These are phyloP conservation scores for Epichloe gansuensis DNA, from an alignment of 2,329 filamentous ascomycete species.

Conservation along the genomic window DNA sequence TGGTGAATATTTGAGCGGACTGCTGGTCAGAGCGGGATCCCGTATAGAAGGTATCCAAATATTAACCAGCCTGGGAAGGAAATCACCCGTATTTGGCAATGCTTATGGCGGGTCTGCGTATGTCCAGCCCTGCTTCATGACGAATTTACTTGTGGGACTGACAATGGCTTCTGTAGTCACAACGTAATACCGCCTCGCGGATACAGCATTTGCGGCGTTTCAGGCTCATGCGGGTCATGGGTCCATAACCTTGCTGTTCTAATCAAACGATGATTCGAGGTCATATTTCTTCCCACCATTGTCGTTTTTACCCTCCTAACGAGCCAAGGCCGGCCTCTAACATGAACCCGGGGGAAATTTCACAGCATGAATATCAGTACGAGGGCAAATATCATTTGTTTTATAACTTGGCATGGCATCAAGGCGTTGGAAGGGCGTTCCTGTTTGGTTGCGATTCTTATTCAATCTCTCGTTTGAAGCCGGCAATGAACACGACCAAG, in stretches of 20 bases:
- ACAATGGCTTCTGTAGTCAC: conserved; percentile 42
- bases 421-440: background rate
- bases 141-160: background rate
- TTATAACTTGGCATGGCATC: background rate
- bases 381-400: background rate
- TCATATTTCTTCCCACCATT: background rate
- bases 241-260: conserved; percentile 78
- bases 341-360: background rate
- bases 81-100: conserved; percentile 77
- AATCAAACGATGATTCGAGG: conserved; percentile 27
- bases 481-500: background rate
- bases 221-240: conserved; percentile 69
- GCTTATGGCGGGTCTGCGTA: conserved; percentile 68
- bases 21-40: conserved; percentile 64
- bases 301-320: background rate
- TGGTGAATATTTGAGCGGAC: conserved; percentile 79
- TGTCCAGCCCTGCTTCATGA: conserved; percentile 24
- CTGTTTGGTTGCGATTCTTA: background rate
- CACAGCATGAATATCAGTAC: background rate
- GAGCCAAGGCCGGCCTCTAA: background rate
- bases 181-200: conserved; percentile 81
- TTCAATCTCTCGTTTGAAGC: background rate
- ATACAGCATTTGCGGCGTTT: conserved; percentile 77
- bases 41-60: conserved; percentile 88
- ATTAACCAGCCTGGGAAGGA: conserved; percentile 75